Conservation (phyloP, 208 protist species). For the Porcisia hertigi region DNA sequence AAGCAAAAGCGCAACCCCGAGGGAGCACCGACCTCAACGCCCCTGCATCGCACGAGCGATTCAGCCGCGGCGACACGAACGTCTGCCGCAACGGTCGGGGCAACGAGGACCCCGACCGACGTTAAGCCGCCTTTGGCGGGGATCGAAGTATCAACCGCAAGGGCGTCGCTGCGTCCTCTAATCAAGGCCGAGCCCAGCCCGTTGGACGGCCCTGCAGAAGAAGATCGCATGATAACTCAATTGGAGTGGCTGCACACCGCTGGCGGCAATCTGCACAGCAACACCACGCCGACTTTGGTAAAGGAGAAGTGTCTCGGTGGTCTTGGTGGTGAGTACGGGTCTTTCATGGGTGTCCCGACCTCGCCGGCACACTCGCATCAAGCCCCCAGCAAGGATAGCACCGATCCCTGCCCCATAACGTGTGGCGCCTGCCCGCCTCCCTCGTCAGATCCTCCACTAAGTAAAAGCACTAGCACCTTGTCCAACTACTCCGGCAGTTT, state of each 20-base stretch:
- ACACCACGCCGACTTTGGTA: background rate
- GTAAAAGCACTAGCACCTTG: background rate
- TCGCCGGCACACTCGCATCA: background rate
- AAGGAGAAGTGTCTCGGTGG: background rate
- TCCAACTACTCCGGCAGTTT: background rate
- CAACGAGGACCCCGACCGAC: background rate
- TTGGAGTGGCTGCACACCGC: background rate
- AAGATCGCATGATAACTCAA: slow-evolving; percentile 3
- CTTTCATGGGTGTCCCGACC: slow-evolving; percentile 2
- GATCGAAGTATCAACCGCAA: slow-evolving; percentile 7
- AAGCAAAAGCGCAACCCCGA: background rate
- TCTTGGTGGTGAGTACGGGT: slow-evolving; percentile 11
- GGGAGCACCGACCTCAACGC: background rate
- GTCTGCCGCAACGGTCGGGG: background rate
- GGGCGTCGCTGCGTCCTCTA: slow-evolving; percentile 8
- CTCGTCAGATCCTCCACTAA: background rate
- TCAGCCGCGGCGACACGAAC: background rate
- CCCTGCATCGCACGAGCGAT: background rate
- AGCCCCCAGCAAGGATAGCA: background rate
- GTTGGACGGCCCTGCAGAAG: slow-evolving; percentile 6
- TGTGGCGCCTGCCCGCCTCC: background rate
- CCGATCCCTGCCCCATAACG: too few species aligned
- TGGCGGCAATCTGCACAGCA: background rate
- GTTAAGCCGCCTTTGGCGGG: background rate
- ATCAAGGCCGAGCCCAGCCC: slow-evolving; percentile 10